Evolutionary conservation across 2,329 filamentous ascomycete species (phyloP).

Genomic region (Reticulascus tulasneorum): DNA sequence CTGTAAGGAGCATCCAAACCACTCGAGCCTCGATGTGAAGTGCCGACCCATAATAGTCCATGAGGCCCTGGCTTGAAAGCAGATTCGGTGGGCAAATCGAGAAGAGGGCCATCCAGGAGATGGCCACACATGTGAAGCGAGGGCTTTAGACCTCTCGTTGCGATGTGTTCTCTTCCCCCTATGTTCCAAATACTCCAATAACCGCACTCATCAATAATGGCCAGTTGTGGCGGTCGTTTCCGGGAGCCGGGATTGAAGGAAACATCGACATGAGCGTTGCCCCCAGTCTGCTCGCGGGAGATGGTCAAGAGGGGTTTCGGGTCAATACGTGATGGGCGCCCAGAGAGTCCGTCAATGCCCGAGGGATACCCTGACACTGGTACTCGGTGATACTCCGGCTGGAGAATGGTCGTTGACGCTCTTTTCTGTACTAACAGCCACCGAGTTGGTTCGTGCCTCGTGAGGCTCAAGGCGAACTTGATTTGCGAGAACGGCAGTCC

Average conservation of each 20-base stretch:
- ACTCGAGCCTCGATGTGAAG: slow-evolving; percentile 16
- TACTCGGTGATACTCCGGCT: slow-evolving; percentile 43
- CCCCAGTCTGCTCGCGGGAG: slow-evolving; percentile 47
- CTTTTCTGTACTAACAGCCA: slow-evolving; percentile 54
- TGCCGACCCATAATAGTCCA: slow-evolving; percentile 38
- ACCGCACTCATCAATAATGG: slow-evolving; percentile 61
- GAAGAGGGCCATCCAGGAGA: slow-evolving; percentile 34
- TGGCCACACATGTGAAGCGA: slow-evolving; percentile 37
- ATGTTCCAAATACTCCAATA: slow-evolving; percentile 68
- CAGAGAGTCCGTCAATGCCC: slow-evolving; percentile 15
- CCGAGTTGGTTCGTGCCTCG: slow-evolving; percentile 32
- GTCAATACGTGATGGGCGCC: slow-evolving; percentile 46
- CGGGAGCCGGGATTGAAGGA: slow-evolving; percentile 54
- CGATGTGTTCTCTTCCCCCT: slow-evolving; percentile 28
- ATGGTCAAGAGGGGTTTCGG: slow-evolving; percentile 53
- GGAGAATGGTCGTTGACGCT: slow-evolving; percentile 47
- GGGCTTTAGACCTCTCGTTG: slow-evolving; percentile 28
- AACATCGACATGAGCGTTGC: slow-evolving; percentile 56
- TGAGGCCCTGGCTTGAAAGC: slow-evolving; percentile 32
- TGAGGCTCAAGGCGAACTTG: slow-evolving; percentile 40
- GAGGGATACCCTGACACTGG: slow-evolving; percentile 23
- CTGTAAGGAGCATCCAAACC: slow-evolving; percentile 18
- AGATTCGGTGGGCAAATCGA: slow-evolving; percentile 25
- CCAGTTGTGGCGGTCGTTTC: slow-evolving; percentile 56
- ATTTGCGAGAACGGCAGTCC: slow-evolving; percentile 46